Evolutionary conservation across 2,329 filamentous ascomycete species (phyloP), one percentile per base, ranked within the genome.

Genomic region (Xylariaceae sp.): DNA sequence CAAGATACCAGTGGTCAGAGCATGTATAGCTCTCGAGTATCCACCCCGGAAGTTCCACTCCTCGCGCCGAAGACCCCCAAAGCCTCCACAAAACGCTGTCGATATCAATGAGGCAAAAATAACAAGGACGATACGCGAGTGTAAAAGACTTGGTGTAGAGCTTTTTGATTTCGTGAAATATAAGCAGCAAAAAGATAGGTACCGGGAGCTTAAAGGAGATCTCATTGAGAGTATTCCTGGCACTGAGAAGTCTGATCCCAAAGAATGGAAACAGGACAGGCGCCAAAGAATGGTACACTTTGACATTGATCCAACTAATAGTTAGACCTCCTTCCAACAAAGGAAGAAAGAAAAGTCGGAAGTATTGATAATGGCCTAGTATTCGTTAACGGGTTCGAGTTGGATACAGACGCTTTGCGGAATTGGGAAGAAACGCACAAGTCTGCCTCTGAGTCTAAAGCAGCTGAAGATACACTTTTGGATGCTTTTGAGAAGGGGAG

Each of bases 281-380:
- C 46, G 45, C n/a, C 59, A 63, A 47, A 66, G 60, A 8, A 46
- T 61, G 27, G 47, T 66, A 15, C 65, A 67, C 23, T 58, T 59
- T 8, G 65, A 67, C 41, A 55, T 66, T 15, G 64, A 66, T 24
- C 63, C 65, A 9, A 35, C 9, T 1, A 67, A 67, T 30, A 47
- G 64, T 67, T 32, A 61, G 51, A 20, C 18, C 32, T 21, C 23
- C 16, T 29, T 6, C 5, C 4, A 18, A 39, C 10, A 2, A 40
- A 27, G 8, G 32, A 33, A n/a, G 10, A 7, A 9, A 27, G n/a
- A n/a, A n/a, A n/a, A n/a, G n/a, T n/a, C n/a, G n/a, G n/a, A n/a
- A n/a, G n/a, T n/a, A n/a, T n/a, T n/a, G n/a, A n/a, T n/a, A n/a
- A n/a, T n/a, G n/a, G n/a, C n/a, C n/a, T n/a, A 66, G 64, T 66